phyloP scores from a whole-genome alignment of 225 moss, liverwort and hornwort genomes.

The Takakia lepidozioides region DNA sequence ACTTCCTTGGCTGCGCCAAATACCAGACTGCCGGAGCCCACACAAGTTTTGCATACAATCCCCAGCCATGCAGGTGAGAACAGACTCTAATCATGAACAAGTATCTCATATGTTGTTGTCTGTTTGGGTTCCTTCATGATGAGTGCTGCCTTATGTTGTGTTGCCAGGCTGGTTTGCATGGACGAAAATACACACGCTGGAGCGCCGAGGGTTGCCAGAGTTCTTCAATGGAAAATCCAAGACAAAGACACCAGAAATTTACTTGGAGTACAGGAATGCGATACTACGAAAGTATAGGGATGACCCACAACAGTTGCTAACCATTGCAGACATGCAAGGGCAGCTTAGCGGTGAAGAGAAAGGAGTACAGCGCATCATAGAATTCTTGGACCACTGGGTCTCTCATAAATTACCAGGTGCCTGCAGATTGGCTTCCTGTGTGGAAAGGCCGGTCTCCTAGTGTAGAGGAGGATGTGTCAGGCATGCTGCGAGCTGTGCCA shows the following conservation, averaged over 20 bases:
- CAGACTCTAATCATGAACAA: too few species aligned
- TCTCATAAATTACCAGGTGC: conserved; percentile 81
- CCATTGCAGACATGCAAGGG: conserved; percentile 57
- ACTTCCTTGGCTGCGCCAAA: conserved; percentile 26
- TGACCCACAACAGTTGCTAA: conserved; percentile 53
- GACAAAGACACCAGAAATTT: conserved; percentile 57
- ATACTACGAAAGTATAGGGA: conserved; percentile 79
- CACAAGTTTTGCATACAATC: conserved; percentile 32
- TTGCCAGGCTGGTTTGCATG: conserved; percentile 94
- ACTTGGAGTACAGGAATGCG: conserved; percentile 63
- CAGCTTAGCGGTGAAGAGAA: conserved; percentile 62
- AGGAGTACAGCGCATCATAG: conserved; percentile 53
- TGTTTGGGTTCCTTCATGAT: too few species aligned
- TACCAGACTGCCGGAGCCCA: conserved; percentile 17
- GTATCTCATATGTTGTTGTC: too few species aligned
- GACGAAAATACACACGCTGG: conserved; percentile 69
- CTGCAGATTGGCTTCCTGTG: conserved; percentile 52
- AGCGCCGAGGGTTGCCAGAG: conserved; percentile 71
- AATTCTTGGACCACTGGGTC: conserved; percentile 98
- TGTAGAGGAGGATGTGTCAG: conserved; percentile 49
- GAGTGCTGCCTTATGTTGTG: conserved; percentile 2
- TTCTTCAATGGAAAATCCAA: conserved; percentile 66
- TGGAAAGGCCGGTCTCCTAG: conserved; percentile 35
- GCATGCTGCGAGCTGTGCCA: conserved; percentile 50
- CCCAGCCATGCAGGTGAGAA: conserved; percentile 68